Evolutionary conservation across 352 stramenopile species (phyloP), one percentile per base, ranked within the genome.

Genomic region (Globisporangium lucens): DNA sequence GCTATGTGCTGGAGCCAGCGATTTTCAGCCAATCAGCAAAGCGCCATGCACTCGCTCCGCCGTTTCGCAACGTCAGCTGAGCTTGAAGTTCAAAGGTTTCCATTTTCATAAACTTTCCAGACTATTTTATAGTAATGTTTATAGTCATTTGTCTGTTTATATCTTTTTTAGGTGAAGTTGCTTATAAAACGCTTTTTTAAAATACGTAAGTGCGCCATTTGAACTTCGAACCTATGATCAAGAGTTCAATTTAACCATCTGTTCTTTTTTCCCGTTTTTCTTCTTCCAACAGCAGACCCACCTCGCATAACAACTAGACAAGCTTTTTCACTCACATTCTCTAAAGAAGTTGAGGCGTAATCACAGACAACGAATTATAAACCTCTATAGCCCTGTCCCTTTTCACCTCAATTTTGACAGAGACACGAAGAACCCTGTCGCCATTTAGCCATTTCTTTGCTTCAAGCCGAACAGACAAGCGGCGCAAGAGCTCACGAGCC

Each of bases 371-470:
- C 36, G 15, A 33, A 33, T 33, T 33, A 33, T 6, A 43, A 43
- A 43, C 38, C 38, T 46, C 38, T 46, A 17, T 46, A 46, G 6
- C 10, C 6, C 38, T 17, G 12, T 5, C 10, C 12, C 38, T 17
- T 46, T 17, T 13, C 13, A 46, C 10, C 12, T 46, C 38, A 46
- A 46, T 12, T 36, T 59, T n/a, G 13, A 15, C 53, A 59, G 52
- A 38, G 53, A 43, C 53, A 59, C 24, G 29, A 59, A 30, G 27
- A 13, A 46, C 12, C 0, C 38, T 13, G 38, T 15, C 13, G 4
- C 13, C 27, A 59, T 59, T 59, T 33, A 58, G 43, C 43, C 60
- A 65, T 65, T 65, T 65, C 60, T 65, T 57, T 65, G 43, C 60
- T 65, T 65, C 60, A 43, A 65, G 47, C 24, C 60, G 47, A 63